Conservation (phyloP, 2,329 filamentous ascomycete genomes). For the Passalora sequoiae region DNA sequence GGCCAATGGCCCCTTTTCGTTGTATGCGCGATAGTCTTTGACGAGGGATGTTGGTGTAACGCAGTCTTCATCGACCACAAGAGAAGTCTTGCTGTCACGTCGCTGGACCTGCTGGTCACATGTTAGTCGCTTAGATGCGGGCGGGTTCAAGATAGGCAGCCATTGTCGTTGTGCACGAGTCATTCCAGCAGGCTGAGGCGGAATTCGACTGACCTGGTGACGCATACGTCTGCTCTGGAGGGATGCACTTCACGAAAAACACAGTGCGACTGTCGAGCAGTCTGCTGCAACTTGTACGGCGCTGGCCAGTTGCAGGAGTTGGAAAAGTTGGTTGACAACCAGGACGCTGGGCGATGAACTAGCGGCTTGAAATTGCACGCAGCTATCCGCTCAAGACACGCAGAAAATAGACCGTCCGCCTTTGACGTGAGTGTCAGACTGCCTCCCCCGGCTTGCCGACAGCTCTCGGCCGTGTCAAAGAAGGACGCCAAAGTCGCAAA, state of each 20-base stretch:
- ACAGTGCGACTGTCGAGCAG: conserved; percentile 21
- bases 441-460: conserved; percentile 18
- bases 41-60: conserved; percentile 30
- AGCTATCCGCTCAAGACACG: conserved; percentile 34
- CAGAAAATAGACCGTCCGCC: conserved; percentile 25
- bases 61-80: conserved; percentile 35
- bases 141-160: conserved; percentile 15
- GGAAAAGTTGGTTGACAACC: conserved; percentile 14
- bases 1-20: conserved; percentile 50
- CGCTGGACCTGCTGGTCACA: conserved; percentile 15
- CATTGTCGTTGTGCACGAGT: conserved; percentile 2
- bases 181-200: conserved; percentile 4
- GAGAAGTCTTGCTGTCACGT: conserved; percentile 29
- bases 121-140: conserved; percentile 21
- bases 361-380: conserved; percentile 25
- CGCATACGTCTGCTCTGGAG: conserved; percentile 30
- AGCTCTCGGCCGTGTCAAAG: conserved; percentile 19
- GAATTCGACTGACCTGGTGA: conserved; percentile 31
- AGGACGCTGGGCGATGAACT: conserved; percentile 19
- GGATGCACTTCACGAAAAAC: conserved; percentile 21
- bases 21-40: conserved; percentile 32
- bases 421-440: conserved; percentile 29
- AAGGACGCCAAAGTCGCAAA: conserved; percentile 19
- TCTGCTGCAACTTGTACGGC: conserved; percentile 35
- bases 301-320: conserved; percentile 23